Base-by-base conservation (phyloP, 1,139 yeast genomes). In the Pichia cactophila region DNA sequence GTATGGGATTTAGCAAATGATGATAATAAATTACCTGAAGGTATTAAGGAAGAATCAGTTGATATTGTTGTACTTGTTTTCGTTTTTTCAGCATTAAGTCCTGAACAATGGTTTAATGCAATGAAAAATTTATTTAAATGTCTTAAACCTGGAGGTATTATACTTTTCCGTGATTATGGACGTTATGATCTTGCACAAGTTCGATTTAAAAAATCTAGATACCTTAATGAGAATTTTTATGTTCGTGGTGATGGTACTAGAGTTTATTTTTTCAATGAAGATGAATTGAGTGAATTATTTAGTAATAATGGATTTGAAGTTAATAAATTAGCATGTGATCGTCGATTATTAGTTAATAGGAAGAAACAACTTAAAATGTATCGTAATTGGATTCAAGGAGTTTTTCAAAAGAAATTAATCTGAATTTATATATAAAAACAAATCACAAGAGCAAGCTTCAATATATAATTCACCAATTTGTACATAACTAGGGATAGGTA, bases 161-260 rank as follows among this genome's bases (percentile, higher is more conserved):
- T 94, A 38, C 72, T 92, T 45, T 87, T 94, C 67, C 74, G 99
- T 62, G 99, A 92, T 67, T 92, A 92, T 64, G 97, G 97, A 3
- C 77, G 97, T 56, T 92, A 90, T 62, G 99, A 92, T 66, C 72
- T 94, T 65, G 96, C 98, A 0, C 99, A 92, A 64, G 86, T 92
- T 47, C 72, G 99, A 59, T 89, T 92, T 72, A 94, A 92, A 67
- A 87, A 86, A 64, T 86, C 87, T 43, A 77, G 98, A 60, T 70
- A 88, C 43, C 67, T 92, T 51, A 96, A 88, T 50, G 97, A 92
- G 50, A 90, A 92, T 66, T 92, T 92, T 63, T 92, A 92, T 67
- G 88, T 90, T 41, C 78, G 99, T 61, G 99, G 99, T 39, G 99
- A 92, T 64, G 98, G 98, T 46, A 92, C 99, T 1, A 75, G 98